These are phyloP conservation scores for Botryobasidium botryosum DNA, from an alignment of 768 basidiomycete genomes.

Conservation along the genomic window DNA sequence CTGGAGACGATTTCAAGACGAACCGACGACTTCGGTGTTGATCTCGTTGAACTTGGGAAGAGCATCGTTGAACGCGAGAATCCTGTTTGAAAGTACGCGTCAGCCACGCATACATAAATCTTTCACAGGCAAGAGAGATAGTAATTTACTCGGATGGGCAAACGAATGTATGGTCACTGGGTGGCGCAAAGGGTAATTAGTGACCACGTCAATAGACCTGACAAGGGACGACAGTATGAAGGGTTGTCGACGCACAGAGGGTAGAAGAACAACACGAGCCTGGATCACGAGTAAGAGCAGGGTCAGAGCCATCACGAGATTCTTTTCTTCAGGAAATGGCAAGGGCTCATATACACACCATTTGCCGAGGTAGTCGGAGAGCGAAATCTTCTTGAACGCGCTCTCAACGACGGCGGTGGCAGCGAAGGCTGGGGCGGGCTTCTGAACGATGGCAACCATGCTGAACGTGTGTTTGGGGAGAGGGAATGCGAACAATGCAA, in stretches of 20 bases:
- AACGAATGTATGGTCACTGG: constrained; percentile 21
- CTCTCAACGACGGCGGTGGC: constrained; percentile 61
- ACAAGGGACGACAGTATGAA: neutral
- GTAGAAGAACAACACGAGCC: constrained; percentile 92
- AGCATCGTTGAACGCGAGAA: constrained; percentile 86
- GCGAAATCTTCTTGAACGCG: constrained; percentile 58
- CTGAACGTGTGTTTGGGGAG: no score
- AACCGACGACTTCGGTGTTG: constrained; percentile 63
- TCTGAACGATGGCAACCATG: no score
- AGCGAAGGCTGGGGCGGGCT: constrained; percentile 71
- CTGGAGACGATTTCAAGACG: constrained; percentile 11
- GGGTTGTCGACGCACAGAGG: constrained; percentile 48
- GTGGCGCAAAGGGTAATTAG: constrained; percentile 61
- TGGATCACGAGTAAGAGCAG: constrained; percentile 17
- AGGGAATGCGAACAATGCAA: no score
- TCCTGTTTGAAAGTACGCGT: constrained; percentile 18
- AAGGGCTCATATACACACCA: constrained; percentile 34
- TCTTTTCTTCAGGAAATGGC: constrained; percentile 6
- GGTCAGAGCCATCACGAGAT: constrained; percentile 8
- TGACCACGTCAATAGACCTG: neutral
- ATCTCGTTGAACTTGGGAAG: constrained; percentile 56
- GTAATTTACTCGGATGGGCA: neutral
- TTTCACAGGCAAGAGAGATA: neutral
- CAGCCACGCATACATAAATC: neutral
- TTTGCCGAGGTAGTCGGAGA: constrained; percentile 59